Base-by-base conservation (phyloP, 495 filamentous ascomycete genomes). In the Penicillium odoratum region DNA sequence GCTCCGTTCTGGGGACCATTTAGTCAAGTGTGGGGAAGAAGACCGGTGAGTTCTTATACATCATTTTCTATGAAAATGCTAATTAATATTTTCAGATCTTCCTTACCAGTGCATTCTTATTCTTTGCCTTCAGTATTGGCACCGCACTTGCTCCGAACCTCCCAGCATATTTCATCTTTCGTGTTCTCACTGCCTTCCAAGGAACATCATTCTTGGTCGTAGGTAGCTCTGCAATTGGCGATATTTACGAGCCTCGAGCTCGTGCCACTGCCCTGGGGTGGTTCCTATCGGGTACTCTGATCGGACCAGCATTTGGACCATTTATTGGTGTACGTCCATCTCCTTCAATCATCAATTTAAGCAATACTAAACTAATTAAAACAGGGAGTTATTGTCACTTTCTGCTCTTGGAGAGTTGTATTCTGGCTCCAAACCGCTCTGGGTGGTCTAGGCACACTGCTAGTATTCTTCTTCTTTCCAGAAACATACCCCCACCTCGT, bases 341-440 rank as follows among this genome's bases (percentile, higher is more conserved):
- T 11, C 21, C 10, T 5, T 10, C 26, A n/a, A n/a, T n/a, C 42
- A 29, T 26, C 7, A 25, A 13, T 11, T 9, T 5, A 36, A 53
- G 9, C 13, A 51, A 10, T 21, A 2, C 2, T 64, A 44, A 61
- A 49, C 15, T 9, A n/a, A 16, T 6, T 46, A 13, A 50, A 45
- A 15, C 44, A 77, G 74, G 85, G 84, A 30, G 82, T 90, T 42
- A 88, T 91, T 46, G 85, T 90, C 15, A 90, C 85, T 0, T 90
- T 82, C 69, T 72, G 77, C 15, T 80, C 81, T 7, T 91, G 88
- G 88, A 71, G 87, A 30, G 80, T 79, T 36, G 86, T 90, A 31
- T 90, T 90, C 74, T 90, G 86, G 83, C 78, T 90, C 13, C 86
- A 90, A 63, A 80, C 85, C 9, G 86, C 79, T 0, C 74, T 91